These are phyloP conservation scores for Coccomyxa subellipsoidea DNA, from an alignment of 163 green algal species.

Conservation along the genomic window DNA sequence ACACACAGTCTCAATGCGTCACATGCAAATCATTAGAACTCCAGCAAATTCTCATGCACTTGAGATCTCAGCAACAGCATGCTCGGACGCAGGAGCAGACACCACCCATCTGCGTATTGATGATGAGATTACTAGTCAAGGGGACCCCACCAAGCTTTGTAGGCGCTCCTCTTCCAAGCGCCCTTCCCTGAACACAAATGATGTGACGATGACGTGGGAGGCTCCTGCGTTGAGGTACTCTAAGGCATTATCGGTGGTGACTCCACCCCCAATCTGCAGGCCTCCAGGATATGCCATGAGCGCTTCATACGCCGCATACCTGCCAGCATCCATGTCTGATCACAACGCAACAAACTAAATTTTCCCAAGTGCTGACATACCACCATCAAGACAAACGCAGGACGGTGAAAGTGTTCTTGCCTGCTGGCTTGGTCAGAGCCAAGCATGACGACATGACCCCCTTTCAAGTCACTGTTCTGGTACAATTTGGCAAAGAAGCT, in stretches of 20 bases:
- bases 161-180: conserved; percentile 81
- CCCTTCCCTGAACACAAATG: conserved; percentile 88
- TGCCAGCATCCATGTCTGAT: conserved; percentile 26
- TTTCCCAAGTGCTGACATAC: too few relatives aligned
- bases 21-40: neutral
- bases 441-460: conserved; percentile 98
- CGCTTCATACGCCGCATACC: conserved; percentile 68
- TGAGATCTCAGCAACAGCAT: too few relatives aligned
- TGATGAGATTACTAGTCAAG: neutral
- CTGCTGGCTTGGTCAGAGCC: conserved; percentile 70
- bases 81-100: too few relatives aligned
- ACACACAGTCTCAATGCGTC: neutral
- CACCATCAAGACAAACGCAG: too few relatives aligned
- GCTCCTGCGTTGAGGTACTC: conserved; percentile 89
- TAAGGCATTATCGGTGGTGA: conserved; percentile 80
- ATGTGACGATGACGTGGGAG: conserved; percentile 97
- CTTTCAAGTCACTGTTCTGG: conserved; percentile 66
- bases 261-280: conserved; percentile 92
- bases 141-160: conserved; percentile 37
- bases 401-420: conserved; percentile 5
- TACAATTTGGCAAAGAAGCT: conserved; percentile 90
- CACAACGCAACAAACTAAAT: too few relatives aligned
- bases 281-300: conserved; percentile 79
- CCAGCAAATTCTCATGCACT: neutral
- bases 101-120: neutral